These are phyloP conservation scores for Neolecta irregularis DNA, from an alignment of 1,139 yeast species.

Conservation along the genomic window DNA sequence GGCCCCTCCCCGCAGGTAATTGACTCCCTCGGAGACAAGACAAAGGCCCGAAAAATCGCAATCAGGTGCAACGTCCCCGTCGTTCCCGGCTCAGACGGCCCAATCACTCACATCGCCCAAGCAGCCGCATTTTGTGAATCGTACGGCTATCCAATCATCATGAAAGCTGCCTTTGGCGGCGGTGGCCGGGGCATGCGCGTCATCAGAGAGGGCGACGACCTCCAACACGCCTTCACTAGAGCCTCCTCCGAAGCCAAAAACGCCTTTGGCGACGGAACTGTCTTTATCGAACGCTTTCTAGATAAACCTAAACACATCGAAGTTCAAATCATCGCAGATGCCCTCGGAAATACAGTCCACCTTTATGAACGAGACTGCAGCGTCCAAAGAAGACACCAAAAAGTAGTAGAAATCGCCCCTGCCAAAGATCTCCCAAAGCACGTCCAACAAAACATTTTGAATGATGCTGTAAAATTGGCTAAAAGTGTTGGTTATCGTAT, in stretches of 20 bases:
- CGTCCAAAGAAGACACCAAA: slow-evolving; percentile 97
- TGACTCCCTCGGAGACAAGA: slow-evolving; percentile 97
- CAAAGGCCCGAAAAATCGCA: slow-evolving; percentile 82
- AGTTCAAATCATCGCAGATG: slow-evolving; percentile 89
- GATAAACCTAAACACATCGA: slow-evolving; percentile 96
- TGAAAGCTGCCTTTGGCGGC: slow-evolving; percentile 98
- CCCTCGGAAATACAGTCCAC: slow-evolving; percentile 87
- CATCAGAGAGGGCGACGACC: slow-evolving; percentile 89
- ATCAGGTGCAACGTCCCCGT: slow-evolving; percentile 69
- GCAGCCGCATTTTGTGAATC: slow-evolving; percentile 63
- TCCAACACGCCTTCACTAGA: slow-evolving; percentile 80
- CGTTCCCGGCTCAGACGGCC: slow-evolving; percentile 98
- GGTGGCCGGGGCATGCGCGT: slow-evolving; percentile 99
- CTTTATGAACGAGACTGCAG: slow-evolving; percentile 97
- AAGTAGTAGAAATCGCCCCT: slow-evolving; percentile 98
- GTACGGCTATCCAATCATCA: slow-evolving; percentile 90
- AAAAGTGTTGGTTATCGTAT: slow-evolving; percentile 63
- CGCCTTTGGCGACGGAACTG: slow-evolving; percentile 95
- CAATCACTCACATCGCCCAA: slow-evolving; percentile 65
- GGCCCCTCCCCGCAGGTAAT: slow-evolving; percentile 85
- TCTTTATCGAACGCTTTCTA: slow-evolving; percentile 89
- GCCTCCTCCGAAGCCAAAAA: slow-evolving; percentile 91
- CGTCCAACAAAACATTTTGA: slow-evolving; percentile 78
- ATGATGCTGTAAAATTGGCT: slow-evolving; percentile 90
- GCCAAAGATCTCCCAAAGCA: slow-evolving; percentile 72